Evolutionary conservation across 129 eudicot genomes (phyloP).

Genomic region (Lactuca sativa): DNA sequence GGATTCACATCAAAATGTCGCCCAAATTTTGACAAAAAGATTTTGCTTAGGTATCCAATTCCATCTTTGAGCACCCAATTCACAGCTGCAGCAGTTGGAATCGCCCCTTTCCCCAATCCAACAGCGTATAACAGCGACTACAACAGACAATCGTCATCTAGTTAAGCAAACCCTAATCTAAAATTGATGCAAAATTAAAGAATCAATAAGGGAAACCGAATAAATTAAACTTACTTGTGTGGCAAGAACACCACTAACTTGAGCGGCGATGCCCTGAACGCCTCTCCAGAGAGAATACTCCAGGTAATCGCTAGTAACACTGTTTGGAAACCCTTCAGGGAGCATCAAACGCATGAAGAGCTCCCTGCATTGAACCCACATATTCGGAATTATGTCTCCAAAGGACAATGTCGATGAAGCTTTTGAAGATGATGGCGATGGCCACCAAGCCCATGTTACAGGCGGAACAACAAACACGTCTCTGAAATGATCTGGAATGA

Average conservation of each 20-base stretch:
- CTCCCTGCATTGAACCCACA: conserved; percentile 59
- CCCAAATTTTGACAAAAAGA: conserved; percentile 85
- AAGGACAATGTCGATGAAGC: conserved; percentile 9
- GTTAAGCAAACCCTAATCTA: conserved; percentile 14
- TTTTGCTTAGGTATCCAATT: conserved; percentile 92
- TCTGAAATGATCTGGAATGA: conserved; percentile 47
- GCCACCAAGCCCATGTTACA: conserved; percentile 35
- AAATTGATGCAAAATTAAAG: neutral
- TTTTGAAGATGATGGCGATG: neutral
- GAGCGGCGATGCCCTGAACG: conserved; percentile 94
- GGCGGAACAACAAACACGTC: conserved; percentile 65
- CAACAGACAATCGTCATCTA: conserved; percentile 8
- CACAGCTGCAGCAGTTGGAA: conserved; percentile 98
- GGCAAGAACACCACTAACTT: conserved; percentile 90
- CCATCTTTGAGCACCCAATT: conserved; percentile 99
- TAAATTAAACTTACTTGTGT: conserved; percentile 58
- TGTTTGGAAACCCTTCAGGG: conserved; percentile 88
- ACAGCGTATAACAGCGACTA: conserved; percentile 96
- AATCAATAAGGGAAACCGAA: neutral
- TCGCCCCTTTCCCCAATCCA: conserved; percentile 96
- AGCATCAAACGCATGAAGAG: conserved; percentile 65
- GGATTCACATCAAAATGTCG: conserved; percentile 98
- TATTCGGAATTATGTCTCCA: conserved; percentile 31
- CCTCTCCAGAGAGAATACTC: conserved; percentile 98
- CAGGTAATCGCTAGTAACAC: conserved; percentile 91